Evolutionary conservation across 306 rosid species (phyloP).

Genomic region (Malus asiatica): DNA sequence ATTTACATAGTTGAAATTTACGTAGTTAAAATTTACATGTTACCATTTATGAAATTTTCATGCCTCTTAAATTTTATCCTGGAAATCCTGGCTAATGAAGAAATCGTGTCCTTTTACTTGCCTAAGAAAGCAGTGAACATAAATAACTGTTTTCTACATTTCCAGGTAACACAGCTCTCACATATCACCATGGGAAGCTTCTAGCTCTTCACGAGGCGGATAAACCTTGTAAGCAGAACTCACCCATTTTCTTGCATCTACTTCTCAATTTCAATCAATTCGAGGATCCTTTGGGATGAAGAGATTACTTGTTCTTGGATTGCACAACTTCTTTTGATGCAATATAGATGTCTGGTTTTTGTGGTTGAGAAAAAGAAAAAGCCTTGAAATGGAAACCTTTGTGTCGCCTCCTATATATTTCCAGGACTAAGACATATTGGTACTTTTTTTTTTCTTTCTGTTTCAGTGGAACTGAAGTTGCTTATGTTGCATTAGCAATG

Average conservation of each 20-base stretch:
- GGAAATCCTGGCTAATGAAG: not conserved
- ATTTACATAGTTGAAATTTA: not conserved
- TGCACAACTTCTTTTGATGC: not conserved
- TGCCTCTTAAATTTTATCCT: not conserved
- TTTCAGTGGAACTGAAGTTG: conserved; percentile 19
- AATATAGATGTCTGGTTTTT: conserved; percentile 5
- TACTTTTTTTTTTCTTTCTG: conserved; percentile 10
- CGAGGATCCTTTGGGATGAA: not conserved
- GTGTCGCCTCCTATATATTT: not conserved
- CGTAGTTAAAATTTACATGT: too few species aligned
- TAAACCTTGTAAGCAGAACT: conserved; percentile 73
- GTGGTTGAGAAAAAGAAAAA: conserved; percentile 3
- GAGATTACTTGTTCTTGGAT: not conserved
- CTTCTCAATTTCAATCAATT: not conserved
- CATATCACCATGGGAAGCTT: conserved; percentile 87
- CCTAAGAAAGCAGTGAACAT: conserved; percentile 1
- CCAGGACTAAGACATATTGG: not conserved
- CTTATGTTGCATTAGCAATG: not conserved
- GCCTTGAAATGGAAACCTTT: not conserved
- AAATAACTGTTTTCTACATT: conserved; percentile 20
- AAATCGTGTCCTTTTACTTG: not conserved
- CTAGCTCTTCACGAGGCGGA: conserved; percentile 89
- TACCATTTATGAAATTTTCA: not conserved
- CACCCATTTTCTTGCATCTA: conserved; percentile 5
- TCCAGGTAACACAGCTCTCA: conserved; percentile 83